Evolutionary conservation across 2,329 filamentous ascomycete genomes (phyloP).

Genomic region (Ceratocystis smalleyi): DNA sequence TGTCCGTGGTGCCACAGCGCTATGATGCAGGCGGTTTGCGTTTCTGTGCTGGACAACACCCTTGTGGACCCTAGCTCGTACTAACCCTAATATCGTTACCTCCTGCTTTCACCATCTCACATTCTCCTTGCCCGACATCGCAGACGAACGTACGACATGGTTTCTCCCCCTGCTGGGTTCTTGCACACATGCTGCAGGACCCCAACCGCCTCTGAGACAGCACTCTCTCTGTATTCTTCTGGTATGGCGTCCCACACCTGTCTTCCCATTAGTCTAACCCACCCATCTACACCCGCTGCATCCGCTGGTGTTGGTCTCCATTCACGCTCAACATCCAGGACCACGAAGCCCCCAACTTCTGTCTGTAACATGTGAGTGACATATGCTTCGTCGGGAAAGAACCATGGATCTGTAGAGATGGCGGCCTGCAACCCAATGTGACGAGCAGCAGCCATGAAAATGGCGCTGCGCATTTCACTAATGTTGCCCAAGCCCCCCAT

Average conservation of each 20-base stretch:
- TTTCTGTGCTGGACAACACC: too few species aligned
- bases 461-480: constrained; percentile 42
- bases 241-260: constrained; percentile 39
- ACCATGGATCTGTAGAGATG: constrained; percentile 46
- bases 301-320: constrained; percentile 48
- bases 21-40: too few species aligned
- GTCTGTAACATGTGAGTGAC: constrained; percentile 30
- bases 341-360: constrained; percentile 31
- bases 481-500: constrained; percentile 59
- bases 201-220: constrained; percentile 38
- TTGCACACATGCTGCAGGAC: constrained; percentile 38
- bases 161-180: constrained; percentile 35
- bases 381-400: constrained; percentile 53
- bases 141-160: constrained; percentile 39
- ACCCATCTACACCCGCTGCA: constrained; percentile 46
- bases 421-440: constrained; percentile 37
- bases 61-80: too few species aligned
- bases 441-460: constrained; percentile 37
- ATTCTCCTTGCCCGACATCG: constrained; percentile 32
- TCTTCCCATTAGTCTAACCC: constrained; percentile 49
- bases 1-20: neutral
- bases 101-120: constrained; percentile 22
- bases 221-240: constrained; percentile 34
- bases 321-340: constrained; percentile 43
- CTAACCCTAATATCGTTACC: neutral